Conservation (phyloP, 257 asterid species). For the Buddleja alternifolia region DNA sequence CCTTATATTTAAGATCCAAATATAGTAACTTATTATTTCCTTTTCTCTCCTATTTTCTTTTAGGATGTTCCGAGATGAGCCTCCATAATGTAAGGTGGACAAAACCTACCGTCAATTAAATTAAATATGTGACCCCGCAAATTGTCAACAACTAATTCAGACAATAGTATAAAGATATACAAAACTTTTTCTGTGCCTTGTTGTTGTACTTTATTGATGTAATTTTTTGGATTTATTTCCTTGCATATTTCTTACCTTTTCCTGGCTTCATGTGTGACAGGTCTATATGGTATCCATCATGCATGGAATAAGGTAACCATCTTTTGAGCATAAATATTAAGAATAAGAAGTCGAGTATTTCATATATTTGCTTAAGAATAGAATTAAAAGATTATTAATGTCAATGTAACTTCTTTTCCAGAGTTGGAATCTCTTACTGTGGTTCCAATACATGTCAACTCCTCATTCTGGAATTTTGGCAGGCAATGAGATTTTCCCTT, state of each 20-base stretch:
- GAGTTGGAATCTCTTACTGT: slow-evolving; percentile 90
- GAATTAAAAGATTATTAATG: slow-evolving; percentile 17
- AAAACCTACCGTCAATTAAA: not conserved
- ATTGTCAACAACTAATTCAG: not conserved
- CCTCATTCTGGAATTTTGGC: slow-evolving; percentile 87
- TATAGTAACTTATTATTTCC: slow-evolving; percentile 14
- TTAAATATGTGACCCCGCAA: not conserved
- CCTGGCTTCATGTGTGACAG: slow-evolving; percentile 50
- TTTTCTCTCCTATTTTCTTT: slow-evolving; percentile 1
- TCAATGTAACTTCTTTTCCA: slow-evolving; percentile 37
- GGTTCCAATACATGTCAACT: slow-evolving; percentile 78
- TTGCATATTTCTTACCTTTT: slow-evolving; percentile 12
- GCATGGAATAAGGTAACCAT: slow-evolving; percentile 77
- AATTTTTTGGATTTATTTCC: not conserved
- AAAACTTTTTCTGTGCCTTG: not conserved
- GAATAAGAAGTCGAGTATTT: slow-evolving; percentile 9
- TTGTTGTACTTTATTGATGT: slow-evolving; percentile 15
- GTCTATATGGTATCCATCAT: slow-evolving; percentile 91
- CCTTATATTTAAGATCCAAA: slow-evolving; percentile 18
- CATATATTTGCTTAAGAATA: slow-evolving; percentile 23
- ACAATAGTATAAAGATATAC: slow-evolving; percentile 6
- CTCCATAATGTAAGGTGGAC: not conserved
- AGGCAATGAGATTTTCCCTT: slow-evolving; percentile 71
- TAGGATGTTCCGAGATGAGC: not conserved
- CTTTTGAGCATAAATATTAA: slow-evolving; percentile 19